Percentiles rank a stretch among this genome's conserved stretches.
These are phyloP conservation scores for Candida glaebosa DNA, from an alignment of 805 yeast species.

Conservation along the genomic window DNA sequence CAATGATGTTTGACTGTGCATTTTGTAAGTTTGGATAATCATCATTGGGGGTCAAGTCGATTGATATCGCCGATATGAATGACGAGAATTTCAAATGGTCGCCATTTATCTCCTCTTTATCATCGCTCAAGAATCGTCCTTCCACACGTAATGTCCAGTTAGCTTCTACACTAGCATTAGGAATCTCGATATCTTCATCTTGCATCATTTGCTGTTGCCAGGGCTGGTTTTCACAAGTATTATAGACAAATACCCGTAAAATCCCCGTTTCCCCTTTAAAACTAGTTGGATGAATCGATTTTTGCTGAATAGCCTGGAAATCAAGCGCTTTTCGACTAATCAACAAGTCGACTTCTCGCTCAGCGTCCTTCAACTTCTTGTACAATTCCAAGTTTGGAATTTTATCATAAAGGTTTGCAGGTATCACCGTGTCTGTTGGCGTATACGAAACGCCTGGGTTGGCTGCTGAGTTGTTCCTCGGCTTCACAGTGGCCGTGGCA, in stretches of 20 bases:
- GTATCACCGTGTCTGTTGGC: conserved; percentile 41
- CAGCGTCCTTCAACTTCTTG: conserved; percentile 74
- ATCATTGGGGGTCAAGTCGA: conserved; percentile 58
- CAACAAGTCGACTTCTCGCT: conserved; percentile 73
- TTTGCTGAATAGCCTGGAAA: conserved; percentile 61
- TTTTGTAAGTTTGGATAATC: conserved; percentile 34
- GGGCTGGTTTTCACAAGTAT: conserved; percentile 80
- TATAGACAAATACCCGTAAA: conserved; percentile 78
- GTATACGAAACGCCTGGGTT: conserved; percentile 39
- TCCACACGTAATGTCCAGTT: conserved; percentile 87
- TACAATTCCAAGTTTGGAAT: conserved; percentile 73
- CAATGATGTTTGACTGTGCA: conserved; percentile 50
- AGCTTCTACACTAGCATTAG: conserved; percentile 31
- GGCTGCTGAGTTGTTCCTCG: conserved; percentile 30
- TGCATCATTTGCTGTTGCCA: conserved; percentile 53
- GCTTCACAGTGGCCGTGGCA: conserved; percentile 15
- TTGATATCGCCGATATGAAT: conserved; percentile 77
- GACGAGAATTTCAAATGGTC: conserved; percentile 60
- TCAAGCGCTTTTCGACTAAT: conserved; percentile 82
- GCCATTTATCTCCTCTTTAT: conserved; percentile 6
- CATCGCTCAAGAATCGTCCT: conserved; percentile 67
- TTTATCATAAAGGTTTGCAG: conserved; percentile 32
- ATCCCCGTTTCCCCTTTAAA: conserved; percentile 48
- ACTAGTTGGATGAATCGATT: conserved; percentile 35
- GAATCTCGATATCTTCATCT: conserved; percentile 13